Percentiles rank a stretch among this genome's conserved stretches.
Evolutionary conservation across 352 stramenopile species (phyloP).

Genomic region (Pythium diclinum): DNA sequence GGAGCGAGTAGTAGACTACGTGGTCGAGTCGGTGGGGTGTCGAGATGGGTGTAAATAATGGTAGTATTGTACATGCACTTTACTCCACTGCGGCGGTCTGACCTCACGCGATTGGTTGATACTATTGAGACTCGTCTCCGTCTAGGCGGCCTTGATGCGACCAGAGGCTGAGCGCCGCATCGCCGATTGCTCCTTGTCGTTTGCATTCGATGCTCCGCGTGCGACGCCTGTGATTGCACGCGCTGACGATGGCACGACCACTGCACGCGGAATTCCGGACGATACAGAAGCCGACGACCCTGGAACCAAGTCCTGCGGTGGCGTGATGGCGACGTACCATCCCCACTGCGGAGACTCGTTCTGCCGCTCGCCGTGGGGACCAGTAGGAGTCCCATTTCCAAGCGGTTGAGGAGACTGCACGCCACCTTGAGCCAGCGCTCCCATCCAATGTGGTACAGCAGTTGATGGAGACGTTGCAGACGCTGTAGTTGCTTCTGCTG

Average conservation of each 20-base stretch:
- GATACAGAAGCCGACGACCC: not conserved
- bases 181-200: not conserved
- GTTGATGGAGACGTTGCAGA: not conserved
- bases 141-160: conserved; percentile 25
- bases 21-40: conserved; percentile 1
- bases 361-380: conserved; percentile 29
- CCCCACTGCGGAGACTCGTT: conserved; percentile 82
- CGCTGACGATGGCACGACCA: not conserved
- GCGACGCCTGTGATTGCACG: not conserved
- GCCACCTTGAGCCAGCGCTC: conserved; percentile 3
- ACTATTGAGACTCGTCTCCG: not conserved
- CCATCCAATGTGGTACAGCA: conserved; percentile 17
- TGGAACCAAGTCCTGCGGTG: conserved; percentile 55
- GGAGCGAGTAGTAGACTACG: conserved; percentile 10
- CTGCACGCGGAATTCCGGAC: conserved; percentile 6
- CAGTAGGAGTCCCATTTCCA: not conserved
- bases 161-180: conserved; percentile 28
- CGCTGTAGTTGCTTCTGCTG: not conserved
- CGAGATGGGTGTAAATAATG: conserved; percentile 1
- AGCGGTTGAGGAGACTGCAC: conserved; percentile 14
- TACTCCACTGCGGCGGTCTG: not conserved
- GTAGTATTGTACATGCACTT: conserved; percentile 6
- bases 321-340: conserved; percentile 86
- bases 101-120: not conserved
- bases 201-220: not conserved